phyloP scores from a whole-genome alignment of 768 basidiomycete species.

The Dentipellis sp. region DNA sequence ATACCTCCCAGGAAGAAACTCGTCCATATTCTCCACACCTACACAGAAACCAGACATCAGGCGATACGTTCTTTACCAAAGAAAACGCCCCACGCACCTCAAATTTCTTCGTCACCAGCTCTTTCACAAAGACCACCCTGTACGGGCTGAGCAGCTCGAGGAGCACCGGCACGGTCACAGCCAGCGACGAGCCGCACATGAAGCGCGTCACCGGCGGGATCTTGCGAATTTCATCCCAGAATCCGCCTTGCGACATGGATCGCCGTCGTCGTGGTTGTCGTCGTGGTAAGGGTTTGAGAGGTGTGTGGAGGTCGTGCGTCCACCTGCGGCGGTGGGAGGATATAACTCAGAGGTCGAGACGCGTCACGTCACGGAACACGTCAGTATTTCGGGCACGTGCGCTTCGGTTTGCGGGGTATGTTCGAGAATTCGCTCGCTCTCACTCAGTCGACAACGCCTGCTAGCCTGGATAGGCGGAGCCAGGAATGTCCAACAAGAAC shows the following conservation, averaged over 20 bases:
- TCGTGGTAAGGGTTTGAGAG: too few species aligned
- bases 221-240: slow-evolving; percentile 53
- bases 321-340: too few species aligned
- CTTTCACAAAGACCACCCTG: slow-evolving; percentile 42
- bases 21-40: slow-evolving; percentile 70
- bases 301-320: too few species aligned
- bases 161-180: slow-evolving; percentile 48
- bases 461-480: too few species aligned
- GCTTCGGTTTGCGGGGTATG: too few species aligned
- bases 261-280: too few species aligned
- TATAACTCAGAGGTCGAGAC: too few species aligned
- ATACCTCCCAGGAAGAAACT: slow-evolving; percentile 67
- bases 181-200: slow-evolving; percentile 50
- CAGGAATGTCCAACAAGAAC: too few species aligned
- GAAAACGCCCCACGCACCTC: slow-evolving; percentile 37
- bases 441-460: too few species aligned
- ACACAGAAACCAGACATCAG: not conserved
- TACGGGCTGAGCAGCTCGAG: slow-evolving; percentile 45
- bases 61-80: not conserved
- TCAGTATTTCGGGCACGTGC: too few species aligned
- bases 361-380: too few species aligned
- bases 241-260: slow-evolving; percentile 17
- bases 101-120: slow-evolving; percentile 33
- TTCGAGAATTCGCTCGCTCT: too few species aligned
- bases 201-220: slow-evolving; percentile 80